Percentiles rank a stretch among this genome's conserved stretches.
Conservation (phyloP, 2,329 filamentous ascomycete species). For the Cladophialophora immunda region DNA sequence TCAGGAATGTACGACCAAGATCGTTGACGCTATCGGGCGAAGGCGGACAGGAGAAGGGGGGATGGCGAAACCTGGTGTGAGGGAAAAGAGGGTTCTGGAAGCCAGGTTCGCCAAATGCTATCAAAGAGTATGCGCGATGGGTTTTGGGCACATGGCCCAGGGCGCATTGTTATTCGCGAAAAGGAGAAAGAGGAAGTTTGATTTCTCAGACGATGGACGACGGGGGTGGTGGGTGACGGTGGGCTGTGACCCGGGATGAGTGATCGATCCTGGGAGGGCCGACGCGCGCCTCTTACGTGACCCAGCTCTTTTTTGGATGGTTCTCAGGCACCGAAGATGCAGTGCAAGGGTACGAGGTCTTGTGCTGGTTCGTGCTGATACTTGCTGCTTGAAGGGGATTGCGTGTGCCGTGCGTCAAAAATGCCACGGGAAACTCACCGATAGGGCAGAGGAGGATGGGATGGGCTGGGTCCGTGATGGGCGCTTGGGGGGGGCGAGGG, state of each 20-base stretch:
- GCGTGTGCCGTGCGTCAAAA: background rate
- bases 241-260: constrained; percentile 12
- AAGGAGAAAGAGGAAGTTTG: constrained; percentile 12
- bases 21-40: background rate
- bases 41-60: constrained; percentile 7
- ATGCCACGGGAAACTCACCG: constrained; percentile 12
- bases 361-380: background rate
- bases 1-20: constrained; percentile 12
- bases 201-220: constrained; percentile 11
- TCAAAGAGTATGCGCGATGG: constrained; percentile 1
- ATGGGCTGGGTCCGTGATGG: background rate
- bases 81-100: constrained; percentile 13
- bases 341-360: background rate
- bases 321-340: background rate
- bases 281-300: constrained; percentile 22
- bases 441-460: background rate
- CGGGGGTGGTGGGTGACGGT: background rate
- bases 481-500: background rate
- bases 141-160: constrained; percentile 8
- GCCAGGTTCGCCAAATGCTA: background rate
- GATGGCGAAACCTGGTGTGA: constrained; percentile 9
- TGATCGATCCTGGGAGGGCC: constrained; percentile 13
- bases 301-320: constrained; percentile 6
- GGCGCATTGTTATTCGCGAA: constrained; percentile 5
- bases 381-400: background rate